phyloP scores from a whole-genome alignment of 768 basidiomycete genomes.

The Lactarius evosmus region DNA sequence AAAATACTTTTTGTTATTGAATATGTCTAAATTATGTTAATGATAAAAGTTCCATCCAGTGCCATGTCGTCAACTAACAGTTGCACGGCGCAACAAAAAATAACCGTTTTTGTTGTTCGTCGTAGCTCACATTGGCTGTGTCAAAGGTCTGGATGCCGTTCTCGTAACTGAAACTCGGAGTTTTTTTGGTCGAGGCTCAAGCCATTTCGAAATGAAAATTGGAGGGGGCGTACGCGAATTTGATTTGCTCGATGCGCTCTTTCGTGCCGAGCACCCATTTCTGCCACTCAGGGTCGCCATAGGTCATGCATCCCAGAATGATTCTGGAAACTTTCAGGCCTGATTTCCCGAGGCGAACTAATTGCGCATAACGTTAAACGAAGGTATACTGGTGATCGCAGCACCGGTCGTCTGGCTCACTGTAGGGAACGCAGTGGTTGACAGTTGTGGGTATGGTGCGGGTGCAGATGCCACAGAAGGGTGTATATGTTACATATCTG shows the following conservation, averaged over 20 bases:
- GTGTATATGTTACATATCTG: not conserved
- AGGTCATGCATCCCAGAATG: constrained; percentile 38
- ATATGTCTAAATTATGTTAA: too few relatives aligned
- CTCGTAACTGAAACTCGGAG: constrained; percentile 35
- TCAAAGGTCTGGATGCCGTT: constrained; percentile 43
- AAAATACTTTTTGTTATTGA: too few relatives aligned
- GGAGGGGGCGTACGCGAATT: constrained; percentile 39
- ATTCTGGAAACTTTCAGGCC: constrained; percentile 34
- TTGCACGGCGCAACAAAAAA: not conserved
- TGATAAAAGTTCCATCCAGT: too few relatives aligned
- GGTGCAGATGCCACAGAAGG: not conserved
- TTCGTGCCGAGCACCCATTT: constrained; percentile 40
- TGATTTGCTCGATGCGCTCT: constrained; percentile 41
- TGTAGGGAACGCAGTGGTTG: constrained; percentile 14
- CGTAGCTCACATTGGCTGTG: constrained; percentile 35
- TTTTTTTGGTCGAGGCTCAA: not conserved
- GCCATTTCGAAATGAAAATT: not conserved
- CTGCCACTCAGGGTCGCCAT: constrained; percentile 35
- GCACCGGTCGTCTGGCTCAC: not conserved
- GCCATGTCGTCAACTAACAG: not conserved
- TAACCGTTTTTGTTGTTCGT: not conserved
- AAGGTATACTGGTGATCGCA: not conserved
- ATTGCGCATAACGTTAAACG: not conserved
- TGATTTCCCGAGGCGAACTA: constrained; percentile 34
- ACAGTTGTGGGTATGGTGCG: constrained; percentile 2